phyloP scores from a whole-genome alignment of 1,139 yeast genomes.

The Blastobotrys buckinghamii region DNA sequence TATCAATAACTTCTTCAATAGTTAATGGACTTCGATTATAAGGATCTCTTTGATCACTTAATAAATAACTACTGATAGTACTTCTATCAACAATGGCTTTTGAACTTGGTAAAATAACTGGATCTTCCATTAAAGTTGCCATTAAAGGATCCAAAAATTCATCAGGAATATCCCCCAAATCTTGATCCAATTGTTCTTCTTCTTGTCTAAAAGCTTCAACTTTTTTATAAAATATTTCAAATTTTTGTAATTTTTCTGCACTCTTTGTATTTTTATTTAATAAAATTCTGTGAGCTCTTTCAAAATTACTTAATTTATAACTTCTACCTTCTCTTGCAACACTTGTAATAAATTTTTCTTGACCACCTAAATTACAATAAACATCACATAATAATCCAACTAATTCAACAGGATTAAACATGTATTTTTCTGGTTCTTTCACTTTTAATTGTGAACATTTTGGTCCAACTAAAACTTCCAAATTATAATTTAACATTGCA shows the following conservation, averaged over 20 bases:
- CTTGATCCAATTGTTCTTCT: slow-evolving; percentile 73
- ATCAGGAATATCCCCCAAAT: slow-evolving; percentile 91
- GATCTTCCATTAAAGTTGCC: slow-evolving; percentile 94
- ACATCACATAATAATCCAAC: slow-evolving; percentile 67
- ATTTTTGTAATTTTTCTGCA: slow-evolving; percentile 46
- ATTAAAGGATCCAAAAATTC: slow-evolving; percentile 95
- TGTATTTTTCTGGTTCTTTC: slow-evolving; percentile 72
- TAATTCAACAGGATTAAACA: slow-evolving; percentile 72
- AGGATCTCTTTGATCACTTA: slow-evolving; percentile 95
- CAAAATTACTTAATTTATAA: slow-evolving; percentile 58
- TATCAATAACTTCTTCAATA: slow-evolving; percentile 77
- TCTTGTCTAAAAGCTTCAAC: slow-evolving; percentile 57
- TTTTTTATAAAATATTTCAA: slow-evolving; percentile 51
- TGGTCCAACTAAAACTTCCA: slow-evolving; percentile 90
- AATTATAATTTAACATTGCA: slow-evolving; percentile 89
- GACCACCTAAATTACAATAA: slow-evolving; percentile 62
- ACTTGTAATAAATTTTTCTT: slow-evolving; percentile 64
- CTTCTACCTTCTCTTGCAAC: slow-evolving; percentile 91
- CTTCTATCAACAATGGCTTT: slow-evolving; percentile 79
- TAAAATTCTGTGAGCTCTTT: slow-evolving; percentile 64
- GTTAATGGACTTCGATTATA: slow-evolving; percentile 89
- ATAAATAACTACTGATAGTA: slow-evolving; percentile 87
- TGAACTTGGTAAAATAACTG: slow-evolving; percentile 85
- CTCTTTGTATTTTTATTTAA: slow-evolving; percentile 48
- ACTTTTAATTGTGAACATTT: slow-evolving; percentile 87